Evolutionary conservation across 768 basidiomycete species (phyloP).

Genomic region (Amanita rubescens): DNA sequence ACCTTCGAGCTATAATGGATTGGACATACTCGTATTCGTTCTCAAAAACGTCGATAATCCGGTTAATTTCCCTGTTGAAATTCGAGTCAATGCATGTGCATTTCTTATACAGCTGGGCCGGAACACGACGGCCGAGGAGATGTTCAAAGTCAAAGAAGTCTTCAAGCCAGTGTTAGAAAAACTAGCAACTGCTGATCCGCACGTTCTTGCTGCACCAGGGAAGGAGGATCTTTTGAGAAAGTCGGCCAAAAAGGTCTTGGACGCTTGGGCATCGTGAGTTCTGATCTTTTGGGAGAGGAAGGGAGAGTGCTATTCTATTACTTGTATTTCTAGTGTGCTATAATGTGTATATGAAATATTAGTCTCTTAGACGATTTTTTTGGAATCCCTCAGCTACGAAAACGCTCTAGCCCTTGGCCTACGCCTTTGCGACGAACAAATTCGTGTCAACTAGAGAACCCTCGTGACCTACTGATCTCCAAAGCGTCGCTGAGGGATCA

Average conservation of each 20-base stretch:
- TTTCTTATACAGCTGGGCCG: conserved; percentile 59
- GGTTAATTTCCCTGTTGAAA: conserved; percentile 60
- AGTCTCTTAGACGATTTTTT: too few species aligned
- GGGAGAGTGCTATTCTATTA: background rate
- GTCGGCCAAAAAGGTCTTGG: conserved; percentile 31
- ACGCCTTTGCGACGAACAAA: too few species aligned
- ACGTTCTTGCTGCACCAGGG: conserved; percentile 21
- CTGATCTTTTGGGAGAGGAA: background rate
- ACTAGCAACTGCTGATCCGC: conserved; percentile 27
- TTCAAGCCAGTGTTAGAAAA: conserved; percentile 45
- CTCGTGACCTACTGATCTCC: too few species aligned
- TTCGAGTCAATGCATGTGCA: conserved; percentile 70
- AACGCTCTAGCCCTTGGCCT: too few species aligned
- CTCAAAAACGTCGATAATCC: conserved; percentile 52
- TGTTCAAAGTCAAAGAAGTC: conserved; percentile 43
- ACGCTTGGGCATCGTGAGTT: conserved; percentile 24
- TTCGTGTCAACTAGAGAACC: too few species aligned
- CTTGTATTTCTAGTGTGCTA: background rate
- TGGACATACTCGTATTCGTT: conserved; percentile 62
- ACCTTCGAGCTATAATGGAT: conserved; percentile 43
- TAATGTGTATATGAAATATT: background rate
- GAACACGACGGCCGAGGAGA: conserved; percentile 40
- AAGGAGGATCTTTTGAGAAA: conserved; percentile 37
- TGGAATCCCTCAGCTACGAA: too few species aligned
- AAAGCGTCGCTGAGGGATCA: too few species aligned